Base-by-base conservation (phyloP, 495 filamentous ascomycete genomes). In the Parachaetomium inaequale region DNA sequence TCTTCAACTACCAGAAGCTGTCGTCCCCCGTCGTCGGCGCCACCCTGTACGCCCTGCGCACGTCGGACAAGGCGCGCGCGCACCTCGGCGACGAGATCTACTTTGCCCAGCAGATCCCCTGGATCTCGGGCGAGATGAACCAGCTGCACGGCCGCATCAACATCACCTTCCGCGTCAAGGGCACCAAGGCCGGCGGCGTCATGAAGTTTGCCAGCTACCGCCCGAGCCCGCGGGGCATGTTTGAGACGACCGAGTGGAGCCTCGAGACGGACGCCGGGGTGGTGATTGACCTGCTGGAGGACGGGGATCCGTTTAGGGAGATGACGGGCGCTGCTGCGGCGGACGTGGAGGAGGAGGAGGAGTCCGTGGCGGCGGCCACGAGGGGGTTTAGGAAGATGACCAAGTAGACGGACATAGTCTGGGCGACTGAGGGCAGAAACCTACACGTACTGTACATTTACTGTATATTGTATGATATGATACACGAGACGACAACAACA, bases 1-100 rank as follows among this genome's bases (percentile, higher is more conserved):
- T 96, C 73, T 98, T 98, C 87, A 98, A 98, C 80, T 98, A 98
- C 82, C 93, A 98, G 69, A 96, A 96, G 71, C 82, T 85, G 3
- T 90, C 88, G 3, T 89, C 85, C 19, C 88, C 88, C 56, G 85
- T 97, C 14, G 91, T 96, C 4, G 85, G 82, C 61, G 89, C 88
- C 47, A 93, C 90, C 7, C 82, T 98, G 2, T 98, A 97, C 79
- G 88, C 93, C 1, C 82, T 98, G 46, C 90, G 94, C 57, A 95
- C 89, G 14, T 89, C 88, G 50, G 76, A 82, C 7, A 75, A 79
- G 56, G 94, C 92, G 38, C 85, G 91, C 55, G 85, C 86, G 60
- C 75, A 85, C 26, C 78, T 98, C 6, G 94, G 94, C 26, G 91
- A 96, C 70, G 88, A 97, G 76, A 92, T 98, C 55, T 95, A 96